phyloP scores from a whole-genome alignment of 2,329 filamentous ascomycete species.

The Ophiognomonia clavigignenti-juglandacearum region DNA sequence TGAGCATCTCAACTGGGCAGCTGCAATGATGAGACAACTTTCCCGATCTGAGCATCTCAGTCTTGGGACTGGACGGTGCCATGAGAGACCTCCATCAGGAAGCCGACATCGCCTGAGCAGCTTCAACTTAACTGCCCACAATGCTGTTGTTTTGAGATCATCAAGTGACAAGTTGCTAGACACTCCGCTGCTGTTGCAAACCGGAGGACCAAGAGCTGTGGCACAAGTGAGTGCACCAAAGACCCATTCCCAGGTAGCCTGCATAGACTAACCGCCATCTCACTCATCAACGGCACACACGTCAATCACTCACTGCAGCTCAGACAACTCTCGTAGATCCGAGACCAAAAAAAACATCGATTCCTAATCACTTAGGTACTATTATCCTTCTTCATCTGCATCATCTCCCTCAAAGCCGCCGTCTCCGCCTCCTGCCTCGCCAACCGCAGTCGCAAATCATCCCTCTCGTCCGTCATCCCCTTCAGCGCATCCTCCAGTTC shows the following conservation, averaged over 20 bases:
- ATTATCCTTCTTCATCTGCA: conserved; percentile 18
- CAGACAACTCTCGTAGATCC: no score
- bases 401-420: conserved; percentile 45
- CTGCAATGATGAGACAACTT: neutral
- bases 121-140: neutral
- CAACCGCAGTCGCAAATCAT: conserved; percentile 50
- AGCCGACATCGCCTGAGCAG: conserved; percentile 16
- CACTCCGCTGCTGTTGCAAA: no score
- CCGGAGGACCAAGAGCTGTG: no score
- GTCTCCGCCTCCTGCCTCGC: conserved; percentile 56
- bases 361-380: conserved; percentile 5
- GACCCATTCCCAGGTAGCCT: no score
- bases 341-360: neutral
- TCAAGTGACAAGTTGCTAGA: neutral
- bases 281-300: no score
- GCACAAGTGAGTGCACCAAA: no score
- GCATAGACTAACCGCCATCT: no score
- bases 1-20: neutral
- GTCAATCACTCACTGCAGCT: no score
- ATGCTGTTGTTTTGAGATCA: no score
- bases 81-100: neutral
- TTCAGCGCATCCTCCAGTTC: conserved; percentile 51
- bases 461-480: conserved; percentile 47
- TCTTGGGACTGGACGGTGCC: conserved; percentile 1
- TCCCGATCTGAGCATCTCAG: neutral